phyloP scores from a whole-genome alignment of 2,329 filamentous ascomycete species.

The Alternaria arborescens region DNA sequence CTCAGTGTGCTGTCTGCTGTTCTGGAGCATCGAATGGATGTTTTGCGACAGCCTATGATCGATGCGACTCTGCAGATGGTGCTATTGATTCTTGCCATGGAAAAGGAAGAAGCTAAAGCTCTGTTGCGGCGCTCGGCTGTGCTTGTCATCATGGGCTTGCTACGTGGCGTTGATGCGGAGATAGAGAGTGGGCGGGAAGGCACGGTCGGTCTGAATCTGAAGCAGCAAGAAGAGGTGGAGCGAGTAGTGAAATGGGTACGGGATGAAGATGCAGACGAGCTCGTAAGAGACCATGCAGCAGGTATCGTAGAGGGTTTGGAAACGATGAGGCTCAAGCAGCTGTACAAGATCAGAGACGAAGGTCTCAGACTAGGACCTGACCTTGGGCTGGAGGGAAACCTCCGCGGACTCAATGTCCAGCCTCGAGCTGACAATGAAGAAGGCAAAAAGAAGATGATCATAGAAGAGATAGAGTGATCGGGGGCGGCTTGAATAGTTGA shows the following conservation, averaged over 20 bases:
- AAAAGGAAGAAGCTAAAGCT: conserved; percentile 66
- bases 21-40: conserved; percentile 63
- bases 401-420: conserved; percentile 58
- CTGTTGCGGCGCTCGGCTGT: conserved; percentile 74
- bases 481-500: background rate
- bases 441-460: conserved; percentile 50
- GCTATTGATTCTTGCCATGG: conserved; percentile 69
- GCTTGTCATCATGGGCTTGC: conserved; percentile 68
- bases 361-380: conserved; percentile 30
- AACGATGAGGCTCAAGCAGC: conserved; percentile 65
- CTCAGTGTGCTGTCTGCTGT: conserved; percentile 69
- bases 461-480: conserved; percentile 69
- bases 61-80: conserved; percentile 68
- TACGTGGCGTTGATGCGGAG: conserved; percentile 66
- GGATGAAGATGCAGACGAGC: conserved; percentile 70
- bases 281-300: conserved; percentile 72
- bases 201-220: conserved; percentile 63
- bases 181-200: conserved; percentile 43
- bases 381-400: conserved; percentile 45
- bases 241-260: conserved; percentile 70
- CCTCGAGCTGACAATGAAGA: conserved; percentile 26
- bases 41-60: conserved; percentile 52
- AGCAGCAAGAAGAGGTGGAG: conserved; percentile 68
- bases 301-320: conserved; percentile 74
- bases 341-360: conserved; percentile 54